These are phyloP conservation scores for Heliamphora exappendiculata DNA, from an alignment of 148 eudicot species.

Conservation along the genomic window DNA sequence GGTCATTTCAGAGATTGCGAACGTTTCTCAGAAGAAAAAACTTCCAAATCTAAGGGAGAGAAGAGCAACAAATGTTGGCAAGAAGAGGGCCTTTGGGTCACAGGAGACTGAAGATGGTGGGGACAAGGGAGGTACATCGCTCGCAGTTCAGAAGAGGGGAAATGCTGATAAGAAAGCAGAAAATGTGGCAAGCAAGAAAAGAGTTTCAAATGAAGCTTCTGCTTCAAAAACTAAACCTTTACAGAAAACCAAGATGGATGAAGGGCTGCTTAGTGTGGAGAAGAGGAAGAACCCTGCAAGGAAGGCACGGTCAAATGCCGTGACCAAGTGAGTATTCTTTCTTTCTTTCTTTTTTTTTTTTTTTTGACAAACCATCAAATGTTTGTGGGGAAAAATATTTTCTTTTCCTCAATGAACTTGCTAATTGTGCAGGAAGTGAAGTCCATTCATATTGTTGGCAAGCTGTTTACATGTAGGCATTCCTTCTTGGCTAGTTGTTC, in stretches of 20 bases:
- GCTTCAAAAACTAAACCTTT: background rate
- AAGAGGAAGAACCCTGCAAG: background rate
- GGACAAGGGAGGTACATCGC: no score
- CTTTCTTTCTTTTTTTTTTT: background rate
- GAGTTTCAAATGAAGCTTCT: background rate
- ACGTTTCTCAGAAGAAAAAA: background rate
- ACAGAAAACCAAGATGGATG: background rate
- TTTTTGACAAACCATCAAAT: background rate
- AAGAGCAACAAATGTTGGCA: background rate
- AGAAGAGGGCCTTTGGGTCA: background rate
- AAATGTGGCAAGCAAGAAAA: background rate
- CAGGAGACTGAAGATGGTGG: no score
- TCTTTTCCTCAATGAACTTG: background rate
- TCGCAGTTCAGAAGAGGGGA: no score
- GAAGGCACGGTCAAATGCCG: background rate
- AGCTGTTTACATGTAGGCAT: background rate
- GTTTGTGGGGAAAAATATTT: background rate
- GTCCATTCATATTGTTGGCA: background rate
- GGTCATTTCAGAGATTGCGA: background rate
- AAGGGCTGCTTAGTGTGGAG: background rate
- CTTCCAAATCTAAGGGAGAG: background rate
- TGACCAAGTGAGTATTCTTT: background rate
- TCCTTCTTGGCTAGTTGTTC: background rate
- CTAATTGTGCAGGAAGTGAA: conserved; percentile 2
- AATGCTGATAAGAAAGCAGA: no score